A percentile compares a stretch with the other conserved stretches of the same genome.
Conservation (phyloP, 768 basidiomycete species). For the Russula earlei region DNA sequence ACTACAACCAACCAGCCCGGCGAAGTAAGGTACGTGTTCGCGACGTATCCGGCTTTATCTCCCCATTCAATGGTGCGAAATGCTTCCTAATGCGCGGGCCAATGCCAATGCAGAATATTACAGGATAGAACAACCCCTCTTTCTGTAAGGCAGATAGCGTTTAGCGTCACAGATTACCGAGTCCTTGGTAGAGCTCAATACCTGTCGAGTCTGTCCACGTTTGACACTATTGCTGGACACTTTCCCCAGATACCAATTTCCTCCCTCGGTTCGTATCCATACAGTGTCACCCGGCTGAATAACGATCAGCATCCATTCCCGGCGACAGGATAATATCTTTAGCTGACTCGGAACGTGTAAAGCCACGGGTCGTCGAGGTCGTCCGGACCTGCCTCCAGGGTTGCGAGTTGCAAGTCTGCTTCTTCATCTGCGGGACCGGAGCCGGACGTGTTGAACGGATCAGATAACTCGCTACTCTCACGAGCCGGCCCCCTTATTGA, state of each 20-base stretch:
- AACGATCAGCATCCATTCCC: neutral
- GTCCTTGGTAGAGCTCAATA: neutral
- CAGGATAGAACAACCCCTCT: constrained; percentile 17
- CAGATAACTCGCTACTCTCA: neutral
- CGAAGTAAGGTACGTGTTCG: constrained; percentile 21
- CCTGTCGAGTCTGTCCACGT: constrained; percentile 15
- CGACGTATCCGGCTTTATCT: constrained; percentile 26
- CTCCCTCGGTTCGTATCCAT: constrained; percentile 18
- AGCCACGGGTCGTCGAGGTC: constrained; percentile 20
- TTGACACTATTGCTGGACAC: constrained; percentile 13
- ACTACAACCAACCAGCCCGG: constrained; percentile 9
- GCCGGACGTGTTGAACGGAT: neutral
- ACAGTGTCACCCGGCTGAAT: constrained; percentile 13
- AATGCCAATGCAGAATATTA: constrained; percentile 13
- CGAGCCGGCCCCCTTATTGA: neutral
- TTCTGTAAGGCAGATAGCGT: neutral
- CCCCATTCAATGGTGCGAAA: constrained; percentile 25
- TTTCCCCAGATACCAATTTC: constrained; percentile 15
- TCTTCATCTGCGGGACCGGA: neutral
- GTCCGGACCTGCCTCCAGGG: constrained; percentile 8
- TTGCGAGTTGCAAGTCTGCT: constrained; percentile 3
- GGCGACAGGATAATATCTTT: neutral
- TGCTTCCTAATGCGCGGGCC: constrained; percentile 10
- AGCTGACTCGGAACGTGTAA: constrained; percentile 15
- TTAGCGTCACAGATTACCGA: neutral